Conservation (phyloP, 371 early-diverging fungal species). For the Massospora cicadina region DNA sequence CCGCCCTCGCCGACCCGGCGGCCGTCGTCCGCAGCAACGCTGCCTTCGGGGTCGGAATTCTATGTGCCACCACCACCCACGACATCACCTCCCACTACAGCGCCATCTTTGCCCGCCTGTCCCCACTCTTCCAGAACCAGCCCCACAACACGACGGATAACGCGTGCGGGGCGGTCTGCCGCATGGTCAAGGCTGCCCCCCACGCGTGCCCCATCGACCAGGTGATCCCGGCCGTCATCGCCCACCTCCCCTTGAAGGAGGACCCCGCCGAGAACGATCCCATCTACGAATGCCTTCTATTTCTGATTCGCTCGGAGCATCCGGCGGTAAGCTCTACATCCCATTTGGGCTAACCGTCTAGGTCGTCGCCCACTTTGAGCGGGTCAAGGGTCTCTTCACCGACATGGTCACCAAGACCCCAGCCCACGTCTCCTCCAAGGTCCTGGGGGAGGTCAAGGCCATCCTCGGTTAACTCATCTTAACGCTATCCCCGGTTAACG, state of each 20-base stretch:
- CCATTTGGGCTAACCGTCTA: not conserved
- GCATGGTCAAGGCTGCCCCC: constrained; percentile 52
- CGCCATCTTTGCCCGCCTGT: constrained; percentile 43
- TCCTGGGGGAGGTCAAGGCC: not conserved
- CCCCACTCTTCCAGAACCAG: constrained; percentile 48
- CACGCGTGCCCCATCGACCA: constrained; percentile 50
- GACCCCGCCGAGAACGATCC: constrained; percentile 71
- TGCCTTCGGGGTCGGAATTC: constrained; percentile 62
- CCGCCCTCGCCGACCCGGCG: constrained; percentile 54
- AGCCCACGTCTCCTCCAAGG: constrained; percentile 11
- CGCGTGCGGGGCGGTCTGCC: constrained; percentile 72
- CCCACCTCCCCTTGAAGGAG: constrained; percentile 49
- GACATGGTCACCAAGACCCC: constrained; percentile 13
- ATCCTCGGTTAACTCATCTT: not conserved
- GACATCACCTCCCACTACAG: constrained; percentile 55
- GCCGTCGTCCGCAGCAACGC: constrained; percentile 72
- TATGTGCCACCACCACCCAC: constrained; percentile 41
- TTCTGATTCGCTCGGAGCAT: constrained; percentile 37
- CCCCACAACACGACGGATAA: constrained; percentile 60
- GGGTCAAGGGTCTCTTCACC: constrained; percentile 15
- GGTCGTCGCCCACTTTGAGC: constrained; percentile 2
- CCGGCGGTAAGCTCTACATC: constrained; percentile 20
- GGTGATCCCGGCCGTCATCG: constrained; percentile 41
- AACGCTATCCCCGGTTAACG: too few relatives aligned
- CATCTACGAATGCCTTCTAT: constrained; percentile 48